These are phyloP conservation scores for Flaveria brownii DNA, from an alignment of 129 eudicot species.

Conservation along the genomic window DNA sequence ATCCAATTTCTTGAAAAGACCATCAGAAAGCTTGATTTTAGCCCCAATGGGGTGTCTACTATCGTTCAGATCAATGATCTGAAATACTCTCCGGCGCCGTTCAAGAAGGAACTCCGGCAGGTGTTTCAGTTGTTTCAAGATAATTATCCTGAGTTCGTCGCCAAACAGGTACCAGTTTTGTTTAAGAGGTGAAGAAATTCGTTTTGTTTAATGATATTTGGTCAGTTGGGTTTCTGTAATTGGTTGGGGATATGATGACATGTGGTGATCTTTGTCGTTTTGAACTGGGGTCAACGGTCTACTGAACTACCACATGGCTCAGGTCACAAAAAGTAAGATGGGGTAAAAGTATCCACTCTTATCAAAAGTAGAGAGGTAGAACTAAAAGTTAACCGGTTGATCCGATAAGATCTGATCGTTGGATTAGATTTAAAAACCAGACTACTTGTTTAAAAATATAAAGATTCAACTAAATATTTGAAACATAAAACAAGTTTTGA, in stretches of 20 bases:
- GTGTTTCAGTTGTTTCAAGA: conserved; percentile 79
- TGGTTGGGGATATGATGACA: conserved; percentile 28
- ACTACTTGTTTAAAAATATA: too few species aligned
- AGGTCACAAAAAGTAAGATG: not conserved
- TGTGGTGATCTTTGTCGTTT: conserved; percentile 38
- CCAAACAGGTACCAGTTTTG: conserved; percentile 60
- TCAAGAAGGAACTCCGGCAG: conserved; percentile 72
- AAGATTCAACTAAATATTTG: too few species aligned
- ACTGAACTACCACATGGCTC: conserved; percentile 30
- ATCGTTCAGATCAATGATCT: conserved; percentile 73
- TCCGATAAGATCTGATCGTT: too few species aligned
- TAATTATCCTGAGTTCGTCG: conserved; percentile 90
- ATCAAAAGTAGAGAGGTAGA: too few species aligned
- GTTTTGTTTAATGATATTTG: not conserved
- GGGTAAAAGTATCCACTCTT: too few species aligned
- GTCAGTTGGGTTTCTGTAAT: conserved; percentile 17
- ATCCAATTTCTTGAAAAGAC: conserved; percentile 77
- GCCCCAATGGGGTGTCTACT: conserved; percentile 67
- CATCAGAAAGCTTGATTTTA: conserved; percentile 73
- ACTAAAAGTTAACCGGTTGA: too few species aligned
- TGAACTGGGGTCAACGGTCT: conserved; percentile 31
- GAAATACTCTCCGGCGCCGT: conserved; percentile 70
- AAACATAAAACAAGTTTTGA: too few species aligned
- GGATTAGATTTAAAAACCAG: too few species aligned
- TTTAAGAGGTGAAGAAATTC: not conserved